phyloP scores from a whole-genome alignment of 2,329 filamentous ascomycete species.

The Ceratocystis cacaofunesta region DNA sequence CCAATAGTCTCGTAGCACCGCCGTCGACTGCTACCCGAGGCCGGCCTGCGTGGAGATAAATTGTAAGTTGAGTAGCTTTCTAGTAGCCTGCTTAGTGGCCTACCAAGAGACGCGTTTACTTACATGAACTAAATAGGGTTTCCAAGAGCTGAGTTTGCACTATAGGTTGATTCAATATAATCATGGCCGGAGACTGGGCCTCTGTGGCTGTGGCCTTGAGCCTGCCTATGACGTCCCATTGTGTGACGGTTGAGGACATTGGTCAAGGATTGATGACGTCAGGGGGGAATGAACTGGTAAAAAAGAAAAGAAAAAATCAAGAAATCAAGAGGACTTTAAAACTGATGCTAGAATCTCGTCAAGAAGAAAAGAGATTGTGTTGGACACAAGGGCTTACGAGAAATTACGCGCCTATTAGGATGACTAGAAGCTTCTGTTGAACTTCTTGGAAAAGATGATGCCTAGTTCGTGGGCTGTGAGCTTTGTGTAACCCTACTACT shows the following conservation, averaged over 20 bases:
- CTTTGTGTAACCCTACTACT: neutral
- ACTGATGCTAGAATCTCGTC: too few species aligned
- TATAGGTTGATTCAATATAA: conserved; percentile 39
- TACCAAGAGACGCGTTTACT: neutral
- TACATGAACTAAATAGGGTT: conserved; percentile 9
- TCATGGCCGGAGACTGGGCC: conserved; percentile 26
- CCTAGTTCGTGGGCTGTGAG: neutral
- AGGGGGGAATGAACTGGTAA: neutral
- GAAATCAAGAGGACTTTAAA: too few species aligned
- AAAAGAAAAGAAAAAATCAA: too few species aligned
- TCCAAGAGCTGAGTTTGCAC: conserved; percentile 33
- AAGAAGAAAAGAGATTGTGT: too few species aligned
- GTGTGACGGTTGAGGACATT: conserved; percentile 4
- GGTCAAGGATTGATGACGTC: conserved; percentile 2
- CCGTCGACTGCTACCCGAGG: conserved; percentile 76
- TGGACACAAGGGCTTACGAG: too few species aligned
- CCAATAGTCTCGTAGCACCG: conserved; percentile 62
- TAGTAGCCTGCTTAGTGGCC: neutral
- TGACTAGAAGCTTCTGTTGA: too few species aligned
- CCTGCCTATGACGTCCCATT: conserved; percentile 14
- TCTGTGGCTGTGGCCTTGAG: neutral
- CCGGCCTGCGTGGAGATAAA: conserved; percentile 32
- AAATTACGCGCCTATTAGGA: too few species aligned
- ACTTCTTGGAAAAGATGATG: neutral
- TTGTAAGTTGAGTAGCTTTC: too few species aligned